Conservation (phyloP, 768 basidiomycete genomes). For the Leccinum broughii region DNA sequence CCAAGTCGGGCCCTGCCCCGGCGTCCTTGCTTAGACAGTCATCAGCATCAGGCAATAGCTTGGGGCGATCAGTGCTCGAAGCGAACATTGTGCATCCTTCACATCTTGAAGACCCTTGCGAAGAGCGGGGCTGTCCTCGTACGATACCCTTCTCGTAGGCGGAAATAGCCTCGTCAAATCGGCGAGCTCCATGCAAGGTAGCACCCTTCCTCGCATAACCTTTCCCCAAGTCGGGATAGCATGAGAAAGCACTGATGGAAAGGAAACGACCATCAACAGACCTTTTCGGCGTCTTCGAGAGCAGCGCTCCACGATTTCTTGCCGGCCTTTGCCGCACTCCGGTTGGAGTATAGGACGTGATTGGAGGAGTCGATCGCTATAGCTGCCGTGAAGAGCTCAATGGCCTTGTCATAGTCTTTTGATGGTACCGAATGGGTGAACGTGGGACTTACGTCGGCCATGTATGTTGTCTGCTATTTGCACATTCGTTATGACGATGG, state of each 20-base stretch:
- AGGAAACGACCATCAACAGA: constrained; percentile 27
- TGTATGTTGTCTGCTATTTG: too few relatives aligned
- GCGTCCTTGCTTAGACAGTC: constrained; percentile 36
- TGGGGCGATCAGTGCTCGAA: background rate
- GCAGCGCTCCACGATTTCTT: constrained; percentile 77
- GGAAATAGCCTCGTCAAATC: constrained; percentile 80
- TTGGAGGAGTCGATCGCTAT: constrained; percentile 82
- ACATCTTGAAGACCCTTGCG: constrained; percentile 91
- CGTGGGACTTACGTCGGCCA: too few relatives aligned
- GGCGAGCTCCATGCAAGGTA: constrained; percentile 79
- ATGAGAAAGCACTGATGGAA: constrained; percentile 1
- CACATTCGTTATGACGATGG: too few relatives aligned
- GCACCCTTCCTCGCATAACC: constrained; percentile 90
- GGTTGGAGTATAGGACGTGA: constrained; percentile 89
- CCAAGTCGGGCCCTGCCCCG: constrained; percentile 45
- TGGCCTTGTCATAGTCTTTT: constrained; percentile 89
- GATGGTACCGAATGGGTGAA: constrained; percentile 24
- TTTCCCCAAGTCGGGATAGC: constrained; percentile 62
- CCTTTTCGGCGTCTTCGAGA: constrained; percentile 89
- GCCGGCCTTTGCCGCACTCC: constrained; percentile 88
- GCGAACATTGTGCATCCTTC: constrained; percentile 74
- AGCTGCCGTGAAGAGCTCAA: constrained; percentile 79
- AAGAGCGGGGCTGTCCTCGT: constrained; percentile 80
- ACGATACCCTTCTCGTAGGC: constrained; percentile 78
- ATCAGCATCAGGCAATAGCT: constrained; percentile 4